phyloP scores from a whole-genome alignment of 2,329 filamentous ascomycete species.

The Fusarium subglutinans region DNA sequence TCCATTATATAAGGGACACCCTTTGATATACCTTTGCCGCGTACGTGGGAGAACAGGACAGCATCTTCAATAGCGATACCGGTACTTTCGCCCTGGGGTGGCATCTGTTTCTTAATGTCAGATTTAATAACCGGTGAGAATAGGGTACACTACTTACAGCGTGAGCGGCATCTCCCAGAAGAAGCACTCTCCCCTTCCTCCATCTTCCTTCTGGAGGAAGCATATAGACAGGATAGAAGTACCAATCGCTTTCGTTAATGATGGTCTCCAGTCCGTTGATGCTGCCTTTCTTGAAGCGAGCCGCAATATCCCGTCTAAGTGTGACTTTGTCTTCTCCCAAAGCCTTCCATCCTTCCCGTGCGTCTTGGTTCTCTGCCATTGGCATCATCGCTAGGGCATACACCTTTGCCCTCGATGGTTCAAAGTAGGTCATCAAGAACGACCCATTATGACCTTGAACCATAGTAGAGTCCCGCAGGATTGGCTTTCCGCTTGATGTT shows the following conservation, averaged over 20 bases:
- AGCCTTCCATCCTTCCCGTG: not conserved
- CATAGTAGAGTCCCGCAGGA: rapidly evolving
- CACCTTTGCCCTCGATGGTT: rapidly evolving
- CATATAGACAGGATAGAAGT: not conserved
- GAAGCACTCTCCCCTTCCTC: not conserved
- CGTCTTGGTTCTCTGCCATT: not conserved
- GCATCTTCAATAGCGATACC: not conserved
- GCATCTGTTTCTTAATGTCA: not conserved
- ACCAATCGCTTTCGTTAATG: not conserved
- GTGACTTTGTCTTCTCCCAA: not conserved
- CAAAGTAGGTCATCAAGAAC: not conserved
- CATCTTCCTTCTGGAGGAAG: not conserved
- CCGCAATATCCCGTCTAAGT: rapidly evolving
- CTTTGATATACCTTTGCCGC: not conserved
- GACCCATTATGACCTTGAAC: not conserved
- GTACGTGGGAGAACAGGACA: not conserved
- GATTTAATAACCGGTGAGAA: rapidly evolving
- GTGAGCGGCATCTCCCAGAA: not conserved
- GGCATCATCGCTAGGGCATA: not conserved
- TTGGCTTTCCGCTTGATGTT: rapidly evolving
- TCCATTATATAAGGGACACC: rapidly evolving
- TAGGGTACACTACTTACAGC: not conserved
- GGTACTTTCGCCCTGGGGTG: not conserved
- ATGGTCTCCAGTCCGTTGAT: rapidly evolving
- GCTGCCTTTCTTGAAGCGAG: rapidly evolving